A percentile compares a stretch with the other conserved stretches of the same genome.
Conservation (phyloP, 2,329 filamentous ascomycete genomes). For the Fusarium nelsonii region DNA sequence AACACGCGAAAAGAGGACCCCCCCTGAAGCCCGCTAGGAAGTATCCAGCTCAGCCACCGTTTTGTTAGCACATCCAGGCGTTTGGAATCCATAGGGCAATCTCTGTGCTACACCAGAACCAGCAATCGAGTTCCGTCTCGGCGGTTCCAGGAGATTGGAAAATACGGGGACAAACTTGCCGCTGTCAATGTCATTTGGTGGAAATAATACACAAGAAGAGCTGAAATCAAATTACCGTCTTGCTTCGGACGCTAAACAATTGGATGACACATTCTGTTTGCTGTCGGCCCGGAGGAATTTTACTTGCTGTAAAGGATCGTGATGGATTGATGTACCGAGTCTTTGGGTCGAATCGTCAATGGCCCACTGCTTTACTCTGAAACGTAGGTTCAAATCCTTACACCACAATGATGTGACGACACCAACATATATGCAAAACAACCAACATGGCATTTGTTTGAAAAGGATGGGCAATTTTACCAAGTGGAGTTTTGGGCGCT, state of each 20-base stretch:
- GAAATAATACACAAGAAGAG: not conserved
- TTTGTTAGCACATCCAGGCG: not conserved
- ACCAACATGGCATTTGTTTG: not conserved
- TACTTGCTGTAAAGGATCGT: not conserved
- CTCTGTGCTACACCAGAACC: not conserved
- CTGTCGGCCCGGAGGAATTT: constrained; percentile 1
- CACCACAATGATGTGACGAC: not conserved
- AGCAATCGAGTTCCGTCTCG: not conserved
- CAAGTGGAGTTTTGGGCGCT: not conserved
- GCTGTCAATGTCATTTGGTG: not conserved
- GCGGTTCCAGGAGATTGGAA: constrained; percentile 1
- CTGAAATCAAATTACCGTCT: not conserved
- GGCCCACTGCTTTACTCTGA: not conserved
- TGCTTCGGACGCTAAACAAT: not conserved
- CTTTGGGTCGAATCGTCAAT: not conserved
- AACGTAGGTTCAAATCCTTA: not conserved
- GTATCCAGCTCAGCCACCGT: not conserved
- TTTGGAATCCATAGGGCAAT: too few species aligned
- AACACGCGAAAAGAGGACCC: not conserved
- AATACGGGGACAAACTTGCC: not conserved
- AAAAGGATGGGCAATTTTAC: not conserved
- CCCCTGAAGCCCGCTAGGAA: not conserved
- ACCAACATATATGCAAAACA: not conserved
- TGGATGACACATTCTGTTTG: not conserved
- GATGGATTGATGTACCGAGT: not conserved